These are phyloP conservation scores for Citrus reticulata DNA, from an alignment of 345 rosid species.

Conservation along the genomic window DNA sequence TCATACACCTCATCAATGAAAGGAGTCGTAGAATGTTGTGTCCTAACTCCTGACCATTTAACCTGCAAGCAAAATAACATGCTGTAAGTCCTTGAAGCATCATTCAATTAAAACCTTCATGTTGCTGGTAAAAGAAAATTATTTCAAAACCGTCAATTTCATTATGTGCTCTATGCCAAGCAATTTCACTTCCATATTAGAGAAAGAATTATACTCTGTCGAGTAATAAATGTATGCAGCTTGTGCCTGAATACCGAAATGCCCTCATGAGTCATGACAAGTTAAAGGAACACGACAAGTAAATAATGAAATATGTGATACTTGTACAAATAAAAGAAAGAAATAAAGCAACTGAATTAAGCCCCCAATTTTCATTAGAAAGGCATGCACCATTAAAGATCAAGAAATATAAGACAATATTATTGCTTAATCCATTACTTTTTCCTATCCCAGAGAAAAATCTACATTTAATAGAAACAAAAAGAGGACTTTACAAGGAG, in stretches of 20 bases:
- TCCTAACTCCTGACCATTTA: constrained; percentile 92
- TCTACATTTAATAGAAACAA: not conserved
- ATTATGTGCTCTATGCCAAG: not conserved
- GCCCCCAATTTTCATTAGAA: not conserved
- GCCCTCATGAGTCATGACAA: not conserved
- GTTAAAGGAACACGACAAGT: not conserved
- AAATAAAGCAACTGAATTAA: not conserved
- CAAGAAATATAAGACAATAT: not conserved
- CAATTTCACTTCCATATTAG: not conserved
- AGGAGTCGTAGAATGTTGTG: constrained; percentile 94
- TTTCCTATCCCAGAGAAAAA: not conserved
- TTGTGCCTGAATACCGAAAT: not conserved
- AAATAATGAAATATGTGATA: not conserved
- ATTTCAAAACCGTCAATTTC: not conserved
- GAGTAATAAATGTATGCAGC: not conserved
- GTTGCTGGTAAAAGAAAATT: not conserved
- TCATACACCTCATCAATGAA: constrained; percentile 95
- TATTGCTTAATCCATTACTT: not conserved
- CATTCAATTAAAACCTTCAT: not conserved
- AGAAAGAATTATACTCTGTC: not conserved
- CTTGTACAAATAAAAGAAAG: not conserved
- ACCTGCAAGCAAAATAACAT: constrained; percentile 52
- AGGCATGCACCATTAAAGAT: not conserved
- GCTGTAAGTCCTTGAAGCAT: not conserved
- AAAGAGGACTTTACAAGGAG: not conserved